phyloP scores from a whole-genome alignment of 305 asterid genomes.

The Fraxinus paxiana region DNA sequence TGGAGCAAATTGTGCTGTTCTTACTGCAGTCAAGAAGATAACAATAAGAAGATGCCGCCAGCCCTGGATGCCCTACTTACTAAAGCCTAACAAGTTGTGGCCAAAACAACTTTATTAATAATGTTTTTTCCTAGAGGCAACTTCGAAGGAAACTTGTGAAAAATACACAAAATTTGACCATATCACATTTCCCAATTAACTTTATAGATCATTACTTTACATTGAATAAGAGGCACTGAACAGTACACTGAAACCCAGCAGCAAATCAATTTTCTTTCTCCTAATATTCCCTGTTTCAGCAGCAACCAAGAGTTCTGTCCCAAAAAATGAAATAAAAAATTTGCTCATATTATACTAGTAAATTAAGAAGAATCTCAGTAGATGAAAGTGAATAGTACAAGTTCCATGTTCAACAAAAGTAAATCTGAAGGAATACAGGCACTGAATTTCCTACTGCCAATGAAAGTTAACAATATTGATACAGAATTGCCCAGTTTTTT shows the following conservation, averaged over 20 bases:
- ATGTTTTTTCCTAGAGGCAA: background rate
- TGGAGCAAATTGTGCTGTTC: background rate
- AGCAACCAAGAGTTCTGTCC: conserved; percentile 26
- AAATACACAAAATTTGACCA: background rate
- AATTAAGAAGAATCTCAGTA: conserved; percentile 20
- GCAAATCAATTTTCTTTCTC: background rate
- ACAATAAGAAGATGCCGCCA: conserved; percentile 46
- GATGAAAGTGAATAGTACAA: conserved; percentile 35
- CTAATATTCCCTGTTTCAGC: conserved; percentile 25
- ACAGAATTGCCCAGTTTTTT: background rate
- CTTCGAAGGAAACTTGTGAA: background rate
- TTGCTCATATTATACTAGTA: background rate
- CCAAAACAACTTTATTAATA: conserved; percentile 46
- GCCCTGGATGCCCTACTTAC: conserved; percentile 38
- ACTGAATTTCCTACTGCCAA: conserved; percentile 14
- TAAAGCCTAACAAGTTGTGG: conserved; percentile 43
- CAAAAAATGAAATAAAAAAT: background rate
- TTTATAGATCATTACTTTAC: background rate
- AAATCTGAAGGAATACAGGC: conserved; percentile 21
- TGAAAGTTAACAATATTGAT: conserved; percentile 4
- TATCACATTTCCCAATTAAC: background rate
- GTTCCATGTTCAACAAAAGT: conserved; percentile 28
- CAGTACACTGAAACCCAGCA: background rate
- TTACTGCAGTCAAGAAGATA: conserved; percentile 33
- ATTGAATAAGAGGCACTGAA: background rate